Base-by-base conservation (phyloP, 1,284 basidiomycete species). In the Clitocybe nebularis region DNA sequence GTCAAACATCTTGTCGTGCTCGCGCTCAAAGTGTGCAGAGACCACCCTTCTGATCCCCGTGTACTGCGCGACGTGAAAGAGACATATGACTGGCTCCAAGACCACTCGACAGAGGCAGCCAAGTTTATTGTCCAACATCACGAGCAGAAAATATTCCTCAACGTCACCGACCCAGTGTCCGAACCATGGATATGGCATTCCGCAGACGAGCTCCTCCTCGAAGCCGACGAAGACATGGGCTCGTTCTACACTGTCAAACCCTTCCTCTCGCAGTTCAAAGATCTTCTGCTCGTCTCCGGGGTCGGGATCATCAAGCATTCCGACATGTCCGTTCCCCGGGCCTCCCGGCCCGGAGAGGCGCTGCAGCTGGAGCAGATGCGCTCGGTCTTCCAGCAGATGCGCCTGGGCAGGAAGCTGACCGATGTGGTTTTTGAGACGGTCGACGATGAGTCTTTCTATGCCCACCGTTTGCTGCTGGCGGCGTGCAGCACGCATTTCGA, bases 41-140 rank as follows among this genome's bases (percentile, higher is more conserved):
- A 55, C 17, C 51, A 61, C 48, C 50, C 57, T 16, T 26, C 42
- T 8, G 52, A 64, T 38, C 14, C 34, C 4, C 46, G 43, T 6
- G 39, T 71, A 2, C 48, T 68, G 6, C 34, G 43, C 1, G 67
- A 69, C 41, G 47, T 72, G 19, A 49, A 43, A 14, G 53, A 52
- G 14, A 70, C 69, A n/a, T 72, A 71, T 47, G 13, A 52, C 13
- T 71, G 64, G 64, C 58, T 71, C 11, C 48, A 62, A 24, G 46
- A 55, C 5, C 52, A 61, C 20, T 41, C 43, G 5, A 43, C 46
- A 3, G 58, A 57, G 11, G 53, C 44, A 17, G 14, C 23, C 16
- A 13, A 19, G 37, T 24, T 42, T 39, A 36, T 58, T 39, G 11
- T 22, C 3, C 24, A 51, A 14, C 43, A 52, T 26, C 49, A 56